Evolutionary conservation across 164 flowering plant genomes (phyloP).

Genomic region (Hamamelis virginiana): DNA sequence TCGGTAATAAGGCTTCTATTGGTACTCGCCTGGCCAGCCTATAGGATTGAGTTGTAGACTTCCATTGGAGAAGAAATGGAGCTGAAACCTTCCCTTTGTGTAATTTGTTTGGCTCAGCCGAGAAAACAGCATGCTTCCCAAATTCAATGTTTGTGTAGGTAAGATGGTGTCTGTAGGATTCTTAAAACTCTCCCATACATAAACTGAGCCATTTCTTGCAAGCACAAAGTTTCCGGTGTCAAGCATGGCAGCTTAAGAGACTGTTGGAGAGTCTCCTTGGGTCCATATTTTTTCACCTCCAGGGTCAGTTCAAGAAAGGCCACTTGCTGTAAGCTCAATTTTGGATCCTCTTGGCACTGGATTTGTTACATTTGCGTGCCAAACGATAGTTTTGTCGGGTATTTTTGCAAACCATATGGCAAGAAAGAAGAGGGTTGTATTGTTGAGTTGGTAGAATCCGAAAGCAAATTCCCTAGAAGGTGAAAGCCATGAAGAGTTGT

Average conservation of each 20-base stretch:
- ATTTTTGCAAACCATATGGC: slow-evolving; percentile 14
- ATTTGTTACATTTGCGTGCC: slow-evolving; percentile 1
- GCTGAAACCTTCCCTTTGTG: neutral
- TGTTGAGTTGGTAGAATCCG: neutral
- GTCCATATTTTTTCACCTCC: neutral
- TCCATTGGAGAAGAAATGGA: neutral
- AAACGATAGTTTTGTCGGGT: slow-evolving; percentile 3
- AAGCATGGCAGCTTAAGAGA: slow-evolving; percentile 2
- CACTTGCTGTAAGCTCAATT: neutral
- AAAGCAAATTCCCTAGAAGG: slow-evolving; percentile 8
- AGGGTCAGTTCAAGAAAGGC: neutral
- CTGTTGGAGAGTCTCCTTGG: neutral
- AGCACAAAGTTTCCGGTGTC: slow-evolving; percentile 8
- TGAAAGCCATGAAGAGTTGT: neutral
- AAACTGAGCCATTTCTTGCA: neutral
- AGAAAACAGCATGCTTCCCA: neutral
- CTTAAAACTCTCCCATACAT: slow-evolving; percentile 5
- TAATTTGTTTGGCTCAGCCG: neutral
- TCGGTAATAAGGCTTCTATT: neutral
- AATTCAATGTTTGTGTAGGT: neutral
- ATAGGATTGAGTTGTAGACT: neutral
- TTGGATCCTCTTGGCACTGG: neutral
- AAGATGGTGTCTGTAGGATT: neutral
- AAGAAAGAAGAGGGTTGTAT: neutral
- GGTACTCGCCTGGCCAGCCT: neutral